Evolutionary conservation across 2,329 filamentous ascomycete species (phyloP).

Genomic region (Camptophora hylomeconis): DNA sequence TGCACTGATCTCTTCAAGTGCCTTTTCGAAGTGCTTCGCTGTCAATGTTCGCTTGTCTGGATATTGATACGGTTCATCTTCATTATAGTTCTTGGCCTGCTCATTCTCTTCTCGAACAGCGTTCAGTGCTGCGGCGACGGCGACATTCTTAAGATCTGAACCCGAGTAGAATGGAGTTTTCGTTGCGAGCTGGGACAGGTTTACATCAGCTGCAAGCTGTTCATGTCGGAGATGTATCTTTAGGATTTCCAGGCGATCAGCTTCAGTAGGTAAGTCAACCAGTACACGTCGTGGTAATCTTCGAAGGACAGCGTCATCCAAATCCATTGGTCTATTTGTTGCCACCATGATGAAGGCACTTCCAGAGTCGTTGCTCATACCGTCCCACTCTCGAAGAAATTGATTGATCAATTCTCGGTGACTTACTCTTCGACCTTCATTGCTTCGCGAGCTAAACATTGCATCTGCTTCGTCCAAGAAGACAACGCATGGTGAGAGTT

Average conservation of each 20-base stretch:
- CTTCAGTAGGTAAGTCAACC: constrained; percentile 34
- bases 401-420: constrained; percentile 92
- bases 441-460: constrained; percentile 66
- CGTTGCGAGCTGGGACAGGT: constrained; percentile 29
- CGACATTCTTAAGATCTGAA: constrained; percentile 39
- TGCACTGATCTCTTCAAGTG: constrained; percentile 76
- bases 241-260: constrained; percentile 34
- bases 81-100: constrained; percentile 10
- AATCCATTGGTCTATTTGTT: constrained; percentile 86
- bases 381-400: constrained; percentile 94
- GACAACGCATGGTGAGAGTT: constrained; percentile 80
- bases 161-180: constrained; percentile 38
- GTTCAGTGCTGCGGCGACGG: constrained; percentile 36
- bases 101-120: constrained; percentile 36
- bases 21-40: constrained; percentile 66
- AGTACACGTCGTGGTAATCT: constrained; percentile 36
- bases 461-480: constrained; percentile 97
- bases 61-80: constrained; percentile 39
- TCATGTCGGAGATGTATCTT: constrained; percentile 38
- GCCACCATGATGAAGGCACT: constrained; percentile 92
- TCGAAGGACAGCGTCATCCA: constrained; percentile 51
- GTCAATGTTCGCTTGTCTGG: constrained; percentile 56
- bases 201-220: constrained; percentile 27
- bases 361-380: constrained; percentile 58
- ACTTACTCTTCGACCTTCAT: constrained; percentile 48